Base-by-base conservation (phyloP, 106 monocot genomes). In the Xerophyta viscosa region DNA sequence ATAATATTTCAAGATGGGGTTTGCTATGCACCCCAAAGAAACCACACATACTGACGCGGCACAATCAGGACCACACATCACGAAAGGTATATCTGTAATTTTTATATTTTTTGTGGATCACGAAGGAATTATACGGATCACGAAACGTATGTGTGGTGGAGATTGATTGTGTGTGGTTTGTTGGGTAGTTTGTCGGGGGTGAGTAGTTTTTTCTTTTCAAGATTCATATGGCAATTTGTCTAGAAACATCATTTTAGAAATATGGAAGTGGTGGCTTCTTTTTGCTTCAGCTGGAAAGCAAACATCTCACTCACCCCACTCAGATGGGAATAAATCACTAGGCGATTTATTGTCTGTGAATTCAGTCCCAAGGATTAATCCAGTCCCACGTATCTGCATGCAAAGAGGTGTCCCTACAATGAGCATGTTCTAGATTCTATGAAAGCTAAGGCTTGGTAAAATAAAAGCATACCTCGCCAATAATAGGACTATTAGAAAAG, bases 321-420 rank as follows among this genome's bases (percentile, higher is more conserved):
- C 81, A 54, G 85, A 26, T 50, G 96, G 96, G 61, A 98, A 98
- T 47, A 33, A 29, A 58, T 85, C 85, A 47, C 61, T 79, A 2
- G 89, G 85, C 30, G 89, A 89, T 55, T 98, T 98, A 66, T 98
- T 96, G 36, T 96, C 68, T 0, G 79, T 74, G 49, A 98, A 89
- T 25, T 98, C 96, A 0, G 89, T 86, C 39, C 81, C 96, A 51
- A 98, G 81, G 54, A 98, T 66, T 63, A 98, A 58, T 31, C 96
- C 96, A 14, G 70, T 70, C 11, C 96, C 96, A 41, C 96, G 74
- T 46, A 89, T 79, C 96, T 92, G 71, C 62, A 68, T 9, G 18
- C 27, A 48, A n/a, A 29, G 0, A 37, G 43, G 12, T 37, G 3
- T 54, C 4, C 12, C 25, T 41, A 46, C 0, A 44, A 26, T 21